A percentile compares a stretch with the other conserved stretches of the same genome.
Evolutionary conservation across 2,329 filamentous ascomycete species (phyloP).

Genomic region (Cladophialophora psammophila): DNA sequence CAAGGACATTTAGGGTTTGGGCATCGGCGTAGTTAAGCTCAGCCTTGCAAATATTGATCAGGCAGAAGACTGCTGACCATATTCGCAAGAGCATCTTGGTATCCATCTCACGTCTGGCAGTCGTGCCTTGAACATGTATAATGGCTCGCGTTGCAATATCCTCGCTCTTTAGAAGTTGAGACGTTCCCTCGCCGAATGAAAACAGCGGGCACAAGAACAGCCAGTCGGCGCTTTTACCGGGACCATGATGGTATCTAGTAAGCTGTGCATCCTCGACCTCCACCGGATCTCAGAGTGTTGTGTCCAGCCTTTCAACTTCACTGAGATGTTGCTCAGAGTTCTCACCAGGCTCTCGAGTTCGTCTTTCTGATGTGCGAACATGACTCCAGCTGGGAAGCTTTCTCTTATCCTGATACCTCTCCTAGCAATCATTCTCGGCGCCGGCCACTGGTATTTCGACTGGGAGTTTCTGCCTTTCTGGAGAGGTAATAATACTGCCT

Average conservation of each 20-base stretch:
- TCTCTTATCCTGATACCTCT: background rate
- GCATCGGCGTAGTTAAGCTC: background rate
- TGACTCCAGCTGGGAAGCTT: background rate
- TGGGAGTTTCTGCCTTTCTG: background rate
- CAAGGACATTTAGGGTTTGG: background rate
- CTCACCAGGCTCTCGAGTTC: background rate
- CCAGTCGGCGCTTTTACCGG: constrained; percentile 1
- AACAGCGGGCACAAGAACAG: background rate
- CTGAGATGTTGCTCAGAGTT: background rate
- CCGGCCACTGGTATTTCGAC: background rate
- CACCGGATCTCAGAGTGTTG: background rate
- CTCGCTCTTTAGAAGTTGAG: background rate
- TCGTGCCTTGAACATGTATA: background rate
- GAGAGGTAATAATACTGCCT: background rate
- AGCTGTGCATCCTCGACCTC: background rate
- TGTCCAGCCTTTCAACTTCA: background rate
- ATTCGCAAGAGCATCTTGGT: background rate
- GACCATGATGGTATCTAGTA: background rate
- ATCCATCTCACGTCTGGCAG: background rate
- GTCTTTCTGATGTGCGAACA: background rate
- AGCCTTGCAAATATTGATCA: background rate
- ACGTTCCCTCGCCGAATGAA: background rate
- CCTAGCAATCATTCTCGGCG: background rate
- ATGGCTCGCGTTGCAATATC: background rate
- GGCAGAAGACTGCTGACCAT: background rate